Base-by-base conservation (phyloP, 352 stramenopile genomes). In the Phytophthora sojae region DNA sequence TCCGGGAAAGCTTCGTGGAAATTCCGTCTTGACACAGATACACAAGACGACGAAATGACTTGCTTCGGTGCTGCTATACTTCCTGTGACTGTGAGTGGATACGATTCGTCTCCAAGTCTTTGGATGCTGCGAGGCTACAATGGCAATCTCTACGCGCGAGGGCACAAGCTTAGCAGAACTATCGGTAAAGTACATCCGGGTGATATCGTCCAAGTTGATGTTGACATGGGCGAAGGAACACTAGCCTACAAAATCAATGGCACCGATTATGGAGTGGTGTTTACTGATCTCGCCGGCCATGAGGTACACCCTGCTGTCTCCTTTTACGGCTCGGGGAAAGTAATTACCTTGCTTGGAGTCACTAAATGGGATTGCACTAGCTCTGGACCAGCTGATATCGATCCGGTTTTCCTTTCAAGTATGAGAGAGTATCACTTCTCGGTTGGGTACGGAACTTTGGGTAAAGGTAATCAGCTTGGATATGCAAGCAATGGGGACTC, bases 111-210 rank as follows among this genome's bases (percentile, higher is more conserved):
- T 23, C 88, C 91, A 8, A 97, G 83, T 71, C 67, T 98, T 32
- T 98, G 93, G 93, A 98, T 98, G 93, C 67, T 97, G 2, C 83
- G 93, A 51, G 90, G 91, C 6, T 98, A 98, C 75, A 98, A 97
- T 45, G 93, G 93, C 23, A 96, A 97, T 51, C 63, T 98, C 29
- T 98, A 98, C 56, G 89, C 90, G 15, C 89, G 92, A 30, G 93
- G 93, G 3, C 86, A 95, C 65, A 97, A 97, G 57, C 64, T 98
- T 42, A 93, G 69, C 32, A 77, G 86, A 32, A 92, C 86, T 1
- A 96, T 97, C 32, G 85, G 88, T 7, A 97, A 97, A 79, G 89
- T 97, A 2, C 92, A 97, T 39, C 91, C 92, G 21, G 92, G 92
- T 15, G 92, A 97, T 67, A 84, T 91, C 8, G 81, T 97, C 39